These are phyloP conservation scores for Penicillium sp. DNA, from an alignment of 2,329 filamentous ascomycete genomes.

Conservation along the genomic window DNA sequence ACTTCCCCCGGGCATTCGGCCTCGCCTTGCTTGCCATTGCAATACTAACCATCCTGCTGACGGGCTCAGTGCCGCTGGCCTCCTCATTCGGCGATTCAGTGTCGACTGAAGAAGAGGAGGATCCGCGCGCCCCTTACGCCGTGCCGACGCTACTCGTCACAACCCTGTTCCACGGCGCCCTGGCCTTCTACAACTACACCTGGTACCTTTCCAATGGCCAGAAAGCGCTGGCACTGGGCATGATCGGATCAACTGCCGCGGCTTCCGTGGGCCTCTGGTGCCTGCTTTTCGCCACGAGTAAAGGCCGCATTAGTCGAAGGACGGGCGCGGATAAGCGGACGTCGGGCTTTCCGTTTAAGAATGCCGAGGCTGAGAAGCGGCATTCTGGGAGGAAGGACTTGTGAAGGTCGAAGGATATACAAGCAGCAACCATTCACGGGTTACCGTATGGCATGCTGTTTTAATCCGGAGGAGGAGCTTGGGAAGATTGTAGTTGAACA, in stretches of 20 bases:
- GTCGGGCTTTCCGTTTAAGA: conserved; percentile 62
- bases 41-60: conserved; percentile 62
- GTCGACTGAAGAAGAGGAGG: conserved; percentile 36
- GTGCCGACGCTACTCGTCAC: conserved; percentile 64
- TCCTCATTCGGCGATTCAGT: conserved; percentile 42
- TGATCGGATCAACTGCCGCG: conserved; percentile 54
- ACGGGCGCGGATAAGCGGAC: conserved; percentile 66
- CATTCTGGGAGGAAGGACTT: conserved; percentile 31
- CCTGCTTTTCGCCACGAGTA: conserved; percentile 54
- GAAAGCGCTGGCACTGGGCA: conserved; percentile 58
- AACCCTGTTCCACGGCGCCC: conserved; percentile 59
- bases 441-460: conserved; percentile 7
- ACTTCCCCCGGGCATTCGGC: conserved; percentile 69
- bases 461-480: neutral
- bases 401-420: neutral
- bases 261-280: conserved; percentile 64
- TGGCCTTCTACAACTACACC: conserved; percentile 65
- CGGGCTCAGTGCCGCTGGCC: conserved; percentile 65
- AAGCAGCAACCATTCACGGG: no score
- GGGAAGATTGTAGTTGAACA: neutral
- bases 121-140: conserved; percentile 59
- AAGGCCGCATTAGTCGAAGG: conserved; percentile 56
- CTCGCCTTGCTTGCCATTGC: conserved; percentile 64
- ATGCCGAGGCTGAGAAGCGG: conserved; percentile 54
- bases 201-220: conserved; percentile 57